Base-by-base conservation (phyloP, 805 yeast species). In the Cyberlindnera euphorbiae region DNA sequence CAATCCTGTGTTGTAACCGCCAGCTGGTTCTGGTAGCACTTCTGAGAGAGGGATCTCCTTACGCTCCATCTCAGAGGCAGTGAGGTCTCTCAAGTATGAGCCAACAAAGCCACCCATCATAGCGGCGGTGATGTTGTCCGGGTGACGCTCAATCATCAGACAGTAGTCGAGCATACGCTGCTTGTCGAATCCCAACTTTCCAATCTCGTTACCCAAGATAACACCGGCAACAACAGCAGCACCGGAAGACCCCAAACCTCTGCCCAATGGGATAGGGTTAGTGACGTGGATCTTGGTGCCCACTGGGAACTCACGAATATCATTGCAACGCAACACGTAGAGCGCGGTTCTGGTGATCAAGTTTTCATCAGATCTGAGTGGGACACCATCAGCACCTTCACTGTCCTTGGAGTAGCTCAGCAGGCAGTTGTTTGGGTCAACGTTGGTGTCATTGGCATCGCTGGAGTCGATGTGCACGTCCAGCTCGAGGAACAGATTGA, bases 31-130 rank as follows among this genome's bases (percentile, higher is more conserved):
- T 18, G 95, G 94, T 45, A 93, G 69, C 5, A 93, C 88, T 49
- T 82, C 84, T 36, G 84, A 78, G 38, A 93, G 67, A 27, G 97
- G 96, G 37, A 87, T 83, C 57, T 82, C 88, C 46, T 84, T 82
- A 35, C 84, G 74, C 41, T 71, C 79, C 46, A 73, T 69, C 47
- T 89, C 97, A 27, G 75, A 72, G 4, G 79, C 77, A 23, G 78
- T 67, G 41, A 93, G 65, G 44, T 85, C 94, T 52, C 95, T 76
- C 55, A 93, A 71, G 61, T 83, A 93, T 4, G 96, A 87, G 29
- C 98, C 98, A 28, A 89, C 96, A 60, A 93, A 93, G 2, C 98
- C 97, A 42, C 98, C 98, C 80, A 89, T 82, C 96, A 93, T 87
- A 25, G 98, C 96, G 22, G 98, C 98, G 10, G 96, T 87, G 54